phyloP scores from a whole-genome alignment of 768 basidiomycete species.

The Mycena latifolia region DNA sequence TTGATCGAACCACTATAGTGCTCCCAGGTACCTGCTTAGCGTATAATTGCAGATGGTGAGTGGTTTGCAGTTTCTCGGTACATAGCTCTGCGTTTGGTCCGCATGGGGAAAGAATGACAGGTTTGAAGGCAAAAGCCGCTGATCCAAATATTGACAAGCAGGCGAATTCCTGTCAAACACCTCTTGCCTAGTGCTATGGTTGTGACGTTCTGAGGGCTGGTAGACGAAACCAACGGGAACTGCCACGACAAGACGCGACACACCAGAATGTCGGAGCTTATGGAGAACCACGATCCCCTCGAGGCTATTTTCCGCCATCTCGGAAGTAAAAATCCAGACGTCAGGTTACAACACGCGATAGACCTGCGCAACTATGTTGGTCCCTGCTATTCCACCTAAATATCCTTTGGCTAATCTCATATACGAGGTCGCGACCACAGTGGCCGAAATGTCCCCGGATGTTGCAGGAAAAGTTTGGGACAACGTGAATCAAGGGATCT shows the following conservation, averaged over 20 bases:
- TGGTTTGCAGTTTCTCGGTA: too few species aligned
- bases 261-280: slow-evolving; percentile 27
- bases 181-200: not conserved
- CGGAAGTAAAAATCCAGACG: slow-evolving; percentile 73
- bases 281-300: slow-evolving; percentile 59
- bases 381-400: slow-evolving; percentile 33
- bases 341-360: slow-evolving; percentile 74
- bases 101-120: too few species aligned
- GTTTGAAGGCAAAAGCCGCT: too few species aligned
- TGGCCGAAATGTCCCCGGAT: slow-evolving; percentile 87
- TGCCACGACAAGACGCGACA: slow-evolving; percentile 3
- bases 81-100: too few species aligned
- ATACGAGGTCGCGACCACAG: slow-evolving; percentile 74
- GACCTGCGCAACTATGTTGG: slow-evolving; percentile 83
- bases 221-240: not conserved
- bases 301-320: slow-evolving; percentile 77
- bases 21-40: not conserved
- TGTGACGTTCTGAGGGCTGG: slow-evolving; percentile 1
- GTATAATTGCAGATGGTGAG: not conserved
- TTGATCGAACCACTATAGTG: too few species aligned
- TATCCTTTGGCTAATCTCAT: slow-evolving; percentile 19
- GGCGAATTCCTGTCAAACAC: not conserved
- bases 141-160: not conserved
- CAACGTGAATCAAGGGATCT: slow-evolving; percentile 78
- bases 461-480: slow-evolving; percentile 88